Conservation (phyloP, 176 grass and related monocot species). For the Juncus inflexus region DNA sequence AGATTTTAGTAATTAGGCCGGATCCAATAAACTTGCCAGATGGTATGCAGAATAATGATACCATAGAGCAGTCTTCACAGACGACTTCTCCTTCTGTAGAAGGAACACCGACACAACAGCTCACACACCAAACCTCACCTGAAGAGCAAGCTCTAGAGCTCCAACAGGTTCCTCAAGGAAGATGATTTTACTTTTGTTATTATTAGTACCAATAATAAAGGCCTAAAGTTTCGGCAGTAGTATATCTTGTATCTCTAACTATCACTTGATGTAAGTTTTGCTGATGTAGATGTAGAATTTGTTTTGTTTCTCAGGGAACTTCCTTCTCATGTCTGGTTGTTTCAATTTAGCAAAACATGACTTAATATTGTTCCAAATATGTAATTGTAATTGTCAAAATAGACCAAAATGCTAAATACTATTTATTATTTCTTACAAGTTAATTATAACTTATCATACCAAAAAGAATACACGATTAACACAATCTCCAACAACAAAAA, state of each 20-base stretch:
- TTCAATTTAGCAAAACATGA: no score
- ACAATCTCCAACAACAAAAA: not conserved
- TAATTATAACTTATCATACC: not conserved
- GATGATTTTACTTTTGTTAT: conserved; percentile 5
- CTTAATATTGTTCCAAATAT: no score
- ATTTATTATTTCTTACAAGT: not conserved
- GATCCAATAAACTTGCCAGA: not conserved
- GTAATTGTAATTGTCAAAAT: no score
- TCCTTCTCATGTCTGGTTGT: no score
- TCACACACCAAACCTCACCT: not conserved
- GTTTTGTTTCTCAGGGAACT: no score
- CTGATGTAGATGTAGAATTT: no score
- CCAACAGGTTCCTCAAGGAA: not conserved
- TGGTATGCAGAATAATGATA: not conserved
- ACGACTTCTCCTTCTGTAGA: not conserved
- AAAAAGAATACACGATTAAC: no score
- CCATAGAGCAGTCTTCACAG: not conserved
- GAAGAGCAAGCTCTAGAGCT: not conserved
- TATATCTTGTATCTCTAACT: no score
- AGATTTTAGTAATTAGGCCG: not conserved
- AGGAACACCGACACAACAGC: not conserved
- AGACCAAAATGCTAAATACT: no score
- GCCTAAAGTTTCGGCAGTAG: no score
- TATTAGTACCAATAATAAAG: no score
- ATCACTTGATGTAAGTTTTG: no score